Evolutionary conservation across 75 land plant genomes (phyloP).

Genomic region (Selaginella moellendorffii): DNA sequence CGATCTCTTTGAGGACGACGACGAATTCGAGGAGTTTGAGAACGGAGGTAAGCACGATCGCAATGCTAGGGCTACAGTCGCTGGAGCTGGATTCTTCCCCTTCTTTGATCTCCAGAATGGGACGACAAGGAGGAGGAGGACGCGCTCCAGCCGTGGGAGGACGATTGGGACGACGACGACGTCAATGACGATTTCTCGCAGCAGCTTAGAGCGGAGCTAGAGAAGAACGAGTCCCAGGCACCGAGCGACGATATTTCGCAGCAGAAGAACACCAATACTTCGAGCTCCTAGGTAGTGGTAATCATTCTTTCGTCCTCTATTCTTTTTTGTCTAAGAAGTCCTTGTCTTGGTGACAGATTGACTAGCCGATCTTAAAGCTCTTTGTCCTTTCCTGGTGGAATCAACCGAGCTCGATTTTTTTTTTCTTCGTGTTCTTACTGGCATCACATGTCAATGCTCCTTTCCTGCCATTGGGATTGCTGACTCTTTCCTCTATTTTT

Average conservation of each 20-base stretch:
- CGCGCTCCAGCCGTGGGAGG: conserved; percentile 78
- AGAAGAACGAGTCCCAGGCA: conserved; percentile 36
- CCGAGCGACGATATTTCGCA: background rate
- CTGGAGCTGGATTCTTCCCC: background rate
- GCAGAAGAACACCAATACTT: background rate
- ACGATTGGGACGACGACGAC: conserved; percentile 95
- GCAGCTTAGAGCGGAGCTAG: conserved; percentile 65
- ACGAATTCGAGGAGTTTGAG: conserved; percentile 52
- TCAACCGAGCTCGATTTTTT: background rate
- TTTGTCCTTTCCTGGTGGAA: background rate
- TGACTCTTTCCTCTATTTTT: background rate
- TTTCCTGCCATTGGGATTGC: background rate
- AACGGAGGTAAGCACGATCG: conserved; percentile 41
- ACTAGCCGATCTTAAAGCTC: background rate
- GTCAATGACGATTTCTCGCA: conserved; percentile 84
- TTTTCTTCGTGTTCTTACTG: background rate
- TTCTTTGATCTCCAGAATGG: conserved; percentile 42
- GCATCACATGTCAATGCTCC: background rate
- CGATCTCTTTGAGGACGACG: conserved; percentile 49
- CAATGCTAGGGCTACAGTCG: too few relatives aligned
- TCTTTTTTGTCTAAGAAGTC: background rate
- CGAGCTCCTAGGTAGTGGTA: conserved; percentile 3
- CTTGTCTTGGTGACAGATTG: background rate
- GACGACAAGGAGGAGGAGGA: conserved; percentile 63
- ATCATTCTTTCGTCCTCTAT: conserved; percentile 5